Evolutionary conservation across 2,329 filamentous ascomycete species (phyloP), one percentile per base, ranked within the genome.

Genomic region (Verticillium nubilum): DNA sequence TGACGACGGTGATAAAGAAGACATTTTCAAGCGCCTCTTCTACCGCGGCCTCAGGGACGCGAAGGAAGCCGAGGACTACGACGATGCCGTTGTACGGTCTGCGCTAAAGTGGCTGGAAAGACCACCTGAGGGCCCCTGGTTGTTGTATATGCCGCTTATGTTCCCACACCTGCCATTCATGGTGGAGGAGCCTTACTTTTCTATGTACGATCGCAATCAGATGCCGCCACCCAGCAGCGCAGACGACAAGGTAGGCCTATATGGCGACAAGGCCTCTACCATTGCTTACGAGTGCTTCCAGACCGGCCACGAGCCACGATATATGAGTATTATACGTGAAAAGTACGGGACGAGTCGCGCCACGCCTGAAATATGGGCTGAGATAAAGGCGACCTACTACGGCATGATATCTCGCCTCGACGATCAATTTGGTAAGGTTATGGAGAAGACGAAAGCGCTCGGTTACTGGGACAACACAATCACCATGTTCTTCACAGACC

Each of bases 161-260:
- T 78, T 80, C 61, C 76, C 78, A 0, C 74, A 80, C 61, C 77
- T 74, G n/a, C 77, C 77, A 0, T 80, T 80, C 35, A 69, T 75
- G 25, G 76, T 80, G 1, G 78, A 81, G 59, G 77, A 80, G 65
- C 78, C 77, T 0, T 80, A 74, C 58, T 79, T 80, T 59, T 76
- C 72, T 10, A 78, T 78, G 75, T 78, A 80, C 55, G 69, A 76
- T 29, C 71, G 76, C 3, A 50, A 1, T 26, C n/a, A 25, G 42
- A 50, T 50, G 42, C n/a, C 42, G 42, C 42, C 37, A 28, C 58
- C 62, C 2, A 59, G 56, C 29, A 52, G 25, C 12, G 47, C 56
- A 9, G 56, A 33, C 2, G 62, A 59, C 13, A 60, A 63, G 58
- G 62, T 59, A 28, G 35, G 29, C n/a, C n/a, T n/a, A n/a, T 27